Conservation (phyloP, 306 rosid genomes). For the Gastrolobium villosum region DNA sequence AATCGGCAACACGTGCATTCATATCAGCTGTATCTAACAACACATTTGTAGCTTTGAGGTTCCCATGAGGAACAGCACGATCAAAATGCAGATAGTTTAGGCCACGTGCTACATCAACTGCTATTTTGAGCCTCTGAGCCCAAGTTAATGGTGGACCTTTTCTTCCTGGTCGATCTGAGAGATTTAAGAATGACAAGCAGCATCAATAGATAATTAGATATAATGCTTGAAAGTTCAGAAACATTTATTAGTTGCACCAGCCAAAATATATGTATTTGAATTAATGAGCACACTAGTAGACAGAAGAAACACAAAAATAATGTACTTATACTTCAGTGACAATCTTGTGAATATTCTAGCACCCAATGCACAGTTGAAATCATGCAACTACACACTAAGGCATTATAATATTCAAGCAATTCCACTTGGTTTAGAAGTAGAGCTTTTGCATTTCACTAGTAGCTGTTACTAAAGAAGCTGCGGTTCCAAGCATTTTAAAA, state of each 20-base stretch:
- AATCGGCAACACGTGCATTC: slow-evolving; percentile 96
- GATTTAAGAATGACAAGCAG: slow-evolving; percentile 22
- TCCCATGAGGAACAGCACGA: slow-evolving; percentile 98
- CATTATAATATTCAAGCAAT: slow-evolving; percentile 24
- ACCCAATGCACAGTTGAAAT: slow-evolving; percentile 11
- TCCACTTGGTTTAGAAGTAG: not conserved
- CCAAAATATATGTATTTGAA: slow-evolving; percentile 36
- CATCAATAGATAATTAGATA: not conserved
- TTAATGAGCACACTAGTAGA: slow-evolving; percentile 1
- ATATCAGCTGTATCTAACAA: slow-evolving; percentile 87
- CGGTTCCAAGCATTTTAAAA: slow-evolving; percentile 31
- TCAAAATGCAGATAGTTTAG: slow-evolving; percentile 99
- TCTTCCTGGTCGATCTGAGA: slow-evolving; percentile 96
- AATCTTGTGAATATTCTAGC: slow-evolving; percentile 8
- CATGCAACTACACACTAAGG: slow-evolving; percentile 29
- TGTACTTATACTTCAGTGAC: not conserved
- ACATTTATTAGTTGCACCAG: not conserved
- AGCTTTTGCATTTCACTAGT: not conserved
- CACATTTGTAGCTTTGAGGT: slow-evolving; percentile 92
- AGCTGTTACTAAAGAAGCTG: not conserved
- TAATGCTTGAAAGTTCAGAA: not conserved
- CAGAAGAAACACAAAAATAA: not conserved
- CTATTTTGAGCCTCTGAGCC: slow-evolving; percentile 94
- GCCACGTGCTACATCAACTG: slow-evolving; percentile 98
- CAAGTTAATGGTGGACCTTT: slow-evolving; percentile 84